A percentile compares a stretch with the other conserved stretches of the same genome.
These are phyloP conservation scores for Tympanopsis confertula DNA, from an alignment of 2,329 filamentous ascomycete species.

Conservation along the genomic window DNA sequence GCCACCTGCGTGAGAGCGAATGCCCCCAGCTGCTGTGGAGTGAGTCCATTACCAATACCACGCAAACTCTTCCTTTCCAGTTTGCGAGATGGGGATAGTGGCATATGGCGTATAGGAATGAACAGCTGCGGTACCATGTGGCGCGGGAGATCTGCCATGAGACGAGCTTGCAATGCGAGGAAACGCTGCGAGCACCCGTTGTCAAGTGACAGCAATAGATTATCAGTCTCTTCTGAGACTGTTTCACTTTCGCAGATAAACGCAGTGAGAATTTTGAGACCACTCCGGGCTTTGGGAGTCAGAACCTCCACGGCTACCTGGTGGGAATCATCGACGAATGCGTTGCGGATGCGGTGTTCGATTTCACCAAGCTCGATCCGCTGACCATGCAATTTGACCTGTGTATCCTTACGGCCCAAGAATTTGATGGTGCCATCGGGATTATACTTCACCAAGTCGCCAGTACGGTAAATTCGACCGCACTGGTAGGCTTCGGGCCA, in stretches of 20 bases:
- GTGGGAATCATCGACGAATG: background rate
- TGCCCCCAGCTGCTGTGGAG: background rate
- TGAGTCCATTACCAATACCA: background rate
- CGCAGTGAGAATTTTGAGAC: too few relatives aligned
- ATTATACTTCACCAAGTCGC: constrained; percentile 18
- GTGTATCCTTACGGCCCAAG: constrained; percentile 31
- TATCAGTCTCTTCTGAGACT: background rate
- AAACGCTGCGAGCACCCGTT: too few relatives aligned
- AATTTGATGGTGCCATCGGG: constrained; percentile 13
- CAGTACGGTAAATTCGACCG: constrained; percentile 19
- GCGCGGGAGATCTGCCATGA: background rate
- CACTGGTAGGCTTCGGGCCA: too few relatives aligned
- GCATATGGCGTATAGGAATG: background rate
- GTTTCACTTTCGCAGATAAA: background rate
- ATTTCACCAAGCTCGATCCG: constrained; percentile 29
- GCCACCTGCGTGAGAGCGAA: background rate
- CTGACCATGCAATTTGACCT: constrained; percentile 35
- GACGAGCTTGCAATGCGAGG: too few relatives aligned
- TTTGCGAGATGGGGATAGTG: background rate
- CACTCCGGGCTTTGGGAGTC: background rate
- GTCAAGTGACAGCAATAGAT: too few relatives aligned
- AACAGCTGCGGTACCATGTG: background rate
- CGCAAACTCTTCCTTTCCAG: too few relatives aligned
- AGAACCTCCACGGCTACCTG: background rate
- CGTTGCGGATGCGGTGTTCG: too few relatives aligned